A percentile compares a stretch with the other conserved stretches of the same genome.
Conservation (phyloP, 2,329 filamentous ascomycete species). For the Diaporthe longicolla region DNA sequence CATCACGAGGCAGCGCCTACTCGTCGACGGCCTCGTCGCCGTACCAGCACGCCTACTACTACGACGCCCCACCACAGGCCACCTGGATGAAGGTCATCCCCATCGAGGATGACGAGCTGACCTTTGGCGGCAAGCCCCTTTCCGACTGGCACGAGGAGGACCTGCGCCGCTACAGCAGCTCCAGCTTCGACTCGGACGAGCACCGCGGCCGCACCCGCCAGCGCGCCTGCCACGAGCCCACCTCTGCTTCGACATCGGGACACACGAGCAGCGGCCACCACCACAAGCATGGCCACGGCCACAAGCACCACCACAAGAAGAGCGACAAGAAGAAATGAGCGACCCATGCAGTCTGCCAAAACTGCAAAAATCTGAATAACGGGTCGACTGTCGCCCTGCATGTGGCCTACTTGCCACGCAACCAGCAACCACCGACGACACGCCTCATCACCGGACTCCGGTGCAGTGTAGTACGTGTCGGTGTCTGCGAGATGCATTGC, state of each 20-base stretch:
- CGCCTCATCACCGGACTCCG: slow-evolving; percentile 9
- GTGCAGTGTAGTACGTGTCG: neutral
- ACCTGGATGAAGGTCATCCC: slow-evolving; percentile 67
- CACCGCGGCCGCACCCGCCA: slow-evolving; percentile 56
- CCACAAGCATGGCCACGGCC: slow-evolving; percentile 43
- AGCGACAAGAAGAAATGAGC: slow-evolving; percentile 38
- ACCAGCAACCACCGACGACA: neutral
- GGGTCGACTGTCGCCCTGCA: too few relatives aligned
- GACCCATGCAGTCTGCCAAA: neutral
- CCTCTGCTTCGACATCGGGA: neutral
- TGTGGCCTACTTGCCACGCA: neutral
- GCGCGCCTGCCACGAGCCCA: slow-evolving; percentile 46
- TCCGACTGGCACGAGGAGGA: slow-evolving; percentile 74
- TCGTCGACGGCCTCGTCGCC: slow-evolving; percentile 37
- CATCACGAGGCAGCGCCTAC: slow-evolving; percentile 37
- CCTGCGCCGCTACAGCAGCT: slow-evolving; percentile 59
- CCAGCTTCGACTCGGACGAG: slow-evolving; percentile 54
- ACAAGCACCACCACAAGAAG: slow-evolving; percentile 40
- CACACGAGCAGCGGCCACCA: slow-evolving; percentile 28
- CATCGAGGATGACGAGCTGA: slow-evolving; percentile 73
- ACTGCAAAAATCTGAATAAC: too few relatives aligned
- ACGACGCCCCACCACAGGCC: slow-evolving; percentile 45
- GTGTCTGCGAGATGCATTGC: slow-evolving; percentile 13
- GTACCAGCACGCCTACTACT: slow-evolving; percentile 38
- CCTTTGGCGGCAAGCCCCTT: slow-evolving; percentile 72